Percentiles rank a stretch among this genome's conserved stretches.
phyloP scores from a whole-genome alignment of 495 filamentous ascomycete genomes.

The Ramalina intermedia region DNA sequence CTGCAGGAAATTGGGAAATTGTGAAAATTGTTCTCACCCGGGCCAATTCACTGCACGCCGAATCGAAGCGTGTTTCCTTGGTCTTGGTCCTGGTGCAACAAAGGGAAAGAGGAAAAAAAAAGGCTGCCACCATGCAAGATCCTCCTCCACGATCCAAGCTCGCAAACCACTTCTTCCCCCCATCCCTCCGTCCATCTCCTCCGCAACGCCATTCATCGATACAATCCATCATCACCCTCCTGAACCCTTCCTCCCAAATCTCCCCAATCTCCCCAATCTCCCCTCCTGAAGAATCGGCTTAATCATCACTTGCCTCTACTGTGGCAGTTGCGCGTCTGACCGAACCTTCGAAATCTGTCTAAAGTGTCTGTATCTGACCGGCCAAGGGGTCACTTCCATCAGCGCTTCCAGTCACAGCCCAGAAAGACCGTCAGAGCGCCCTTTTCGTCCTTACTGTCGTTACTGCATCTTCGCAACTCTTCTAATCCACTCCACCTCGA shows the following conservation, averaged over 20 bases:
- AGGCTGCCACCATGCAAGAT: background rate
- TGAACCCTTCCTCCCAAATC: background rate
- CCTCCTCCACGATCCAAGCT: background rate
- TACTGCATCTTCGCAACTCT: no score
- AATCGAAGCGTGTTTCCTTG: background rate
- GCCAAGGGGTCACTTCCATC: no score
- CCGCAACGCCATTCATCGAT: background rate
- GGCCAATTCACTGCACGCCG: background rate
- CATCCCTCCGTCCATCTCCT: background rate
- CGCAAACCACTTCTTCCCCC: slow-evolving; percentile 1
- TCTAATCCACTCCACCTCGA: no score
- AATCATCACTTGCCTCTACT: no score
- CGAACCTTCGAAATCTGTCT: no score
- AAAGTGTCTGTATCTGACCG: no score
- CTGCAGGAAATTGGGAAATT: background rate
- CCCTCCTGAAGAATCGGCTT: background rate
- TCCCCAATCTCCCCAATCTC: background rate
- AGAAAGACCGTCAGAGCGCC: no score
- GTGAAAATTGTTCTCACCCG: background rate
- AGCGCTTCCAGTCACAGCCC: no score
- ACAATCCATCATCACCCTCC: slow-evolving; percentile 1
- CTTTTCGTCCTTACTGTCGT: no score
- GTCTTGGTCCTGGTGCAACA: background rate
- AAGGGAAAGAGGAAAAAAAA: background rate
- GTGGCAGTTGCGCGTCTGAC: no score